These are phyloP conservation scores for Candida hungchunana DNA, from an alignment of 805 yeast species.

Conservation along the genomic window DNA sequence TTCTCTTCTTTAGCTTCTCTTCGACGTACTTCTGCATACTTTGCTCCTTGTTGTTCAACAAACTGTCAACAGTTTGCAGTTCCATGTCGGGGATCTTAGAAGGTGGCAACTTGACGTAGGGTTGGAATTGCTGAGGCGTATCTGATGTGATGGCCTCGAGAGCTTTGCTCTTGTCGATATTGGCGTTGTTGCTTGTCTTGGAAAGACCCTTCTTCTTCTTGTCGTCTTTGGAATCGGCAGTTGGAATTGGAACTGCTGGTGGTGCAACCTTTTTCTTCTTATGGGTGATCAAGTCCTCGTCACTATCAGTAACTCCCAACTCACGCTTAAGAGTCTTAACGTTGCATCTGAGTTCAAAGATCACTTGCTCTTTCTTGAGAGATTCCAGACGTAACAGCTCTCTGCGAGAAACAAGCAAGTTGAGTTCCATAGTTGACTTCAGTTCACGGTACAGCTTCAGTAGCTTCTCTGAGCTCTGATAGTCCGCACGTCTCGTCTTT, in stretches of 20 bases:
- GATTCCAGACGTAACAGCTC: conserved; percentile 61
- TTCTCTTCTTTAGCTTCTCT: conserved; percentile 72
- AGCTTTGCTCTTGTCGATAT: conserved; percentile 16
- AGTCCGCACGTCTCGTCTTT: conserved; percentile 92
- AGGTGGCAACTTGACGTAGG: conserved; percentile 83
- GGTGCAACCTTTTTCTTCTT: conserved; percentile 53
- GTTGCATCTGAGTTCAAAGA: conserved; percentile 69
- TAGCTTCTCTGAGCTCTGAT: conserved; percentile 81
- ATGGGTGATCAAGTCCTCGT: conserved; percentile 74
- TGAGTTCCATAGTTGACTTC: conserved; percentile 66
- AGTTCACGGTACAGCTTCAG: conserved; percentile 71
- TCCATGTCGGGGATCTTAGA: conserved; percentile 93
- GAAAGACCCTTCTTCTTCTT: conserved; percentile 22
- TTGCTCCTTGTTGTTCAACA: conserved; percentile 68
- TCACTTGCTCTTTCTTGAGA: conserved; percentile 55
- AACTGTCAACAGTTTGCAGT: conserved; percentile 72
- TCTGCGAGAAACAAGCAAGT: conserved; percentile 68
- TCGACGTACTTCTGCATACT: conserved; percentile 80
- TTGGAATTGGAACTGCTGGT: conserved; percentile 6
- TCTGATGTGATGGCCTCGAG: conserved; percentile 17
- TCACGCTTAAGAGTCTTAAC: conserved; percentile 73
- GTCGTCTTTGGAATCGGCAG: conserved; percentile 4
- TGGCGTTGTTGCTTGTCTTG: conserved; percentile 15
- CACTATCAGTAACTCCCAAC: conserved; percentile 76
- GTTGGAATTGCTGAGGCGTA: conserved; percentile 42